Evolutionary conservation across 352 stramenopile genomes (phyloP).

Genomic region (Globisporangium uncinulatum): DNA sequence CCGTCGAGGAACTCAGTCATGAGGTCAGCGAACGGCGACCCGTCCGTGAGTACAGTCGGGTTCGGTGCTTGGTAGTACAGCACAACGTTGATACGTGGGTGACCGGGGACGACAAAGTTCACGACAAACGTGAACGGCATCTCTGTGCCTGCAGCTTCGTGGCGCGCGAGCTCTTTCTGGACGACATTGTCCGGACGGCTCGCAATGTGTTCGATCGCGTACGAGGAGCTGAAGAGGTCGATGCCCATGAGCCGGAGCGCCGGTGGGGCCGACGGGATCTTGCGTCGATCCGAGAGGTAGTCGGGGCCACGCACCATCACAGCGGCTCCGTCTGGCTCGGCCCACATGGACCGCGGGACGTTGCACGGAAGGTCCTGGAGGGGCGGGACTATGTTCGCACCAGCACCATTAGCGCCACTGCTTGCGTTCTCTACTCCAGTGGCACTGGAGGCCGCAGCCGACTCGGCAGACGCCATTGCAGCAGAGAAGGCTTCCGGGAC

Average conservation of each 20-base stretch:
- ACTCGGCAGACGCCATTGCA: constrained; percentile 25
- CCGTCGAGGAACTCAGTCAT: constrained; percentile 72
- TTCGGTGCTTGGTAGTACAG: constrained; percentile 68
- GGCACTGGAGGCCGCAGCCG: background rate
- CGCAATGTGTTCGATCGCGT: constrained; percentile 56
- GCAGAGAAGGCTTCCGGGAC: constrained; percentile 55
- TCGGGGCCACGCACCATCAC: constrained; percentile 71
- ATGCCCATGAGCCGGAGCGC: constrained; percentile 62
- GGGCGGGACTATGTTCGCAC: constrained; percentile 1
- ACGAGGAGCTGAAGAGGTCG: constrained; percentile 55
- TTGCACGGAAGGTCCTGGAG: constrained; percentile 49
- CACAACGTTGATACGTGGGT: constrained; percentile 52
- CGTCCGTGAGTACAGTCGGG: constrained; percentile 42
- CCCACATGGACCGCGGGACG: constrained; percentile 64
- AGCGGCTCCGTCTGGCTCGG: constrained; percentile 47
- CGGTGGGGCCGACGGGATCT: constrained; percentile 63
- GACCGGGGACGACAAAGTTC: constrained; percentile 71
- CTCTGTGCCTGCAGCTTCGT: constrained; percentile 47
- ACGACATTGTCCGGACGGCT: constrained; percentile 52
- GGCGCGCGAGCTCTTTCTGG: constrained; percentile 49
- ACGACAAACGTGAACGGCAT: constrained; percentile 80
- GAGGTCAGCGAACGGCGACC: constrained; percentile 58
- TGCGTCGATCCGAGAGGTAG: constrained; percentile 62
- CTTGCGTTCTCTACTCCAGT: background rate
- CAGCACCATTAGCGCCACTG: background rate